Percentiles rank a stretch among this genome's conserved stretches.
Conservation (phyloP, 1,284 basidiomycete genomes). For the Ganoderma resinaceum region DNA sequence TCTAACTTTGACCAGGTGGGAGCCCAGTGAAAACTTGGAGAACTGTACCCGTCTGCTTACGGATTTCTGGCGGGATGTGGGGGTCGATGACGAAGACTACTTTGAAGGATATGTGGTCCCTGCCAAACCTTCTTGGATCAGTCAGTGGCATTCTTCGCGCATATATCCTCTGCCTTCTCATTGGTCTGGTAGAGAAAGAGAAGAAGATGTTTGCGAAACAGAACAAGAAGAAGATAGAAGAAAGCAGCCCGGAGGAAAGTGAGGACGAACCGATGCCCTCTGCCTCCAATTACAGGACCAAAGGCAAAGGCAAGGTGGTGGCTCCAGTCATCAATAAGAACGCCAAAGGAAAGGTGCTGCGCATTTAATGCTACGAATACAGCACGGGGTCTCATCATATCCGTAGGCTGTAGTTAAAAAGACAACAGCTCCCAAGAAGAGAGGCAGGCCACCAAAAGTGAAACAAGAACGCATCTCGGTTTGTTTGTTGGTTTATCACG, state of each 20-base stretch:
- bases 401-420: constrained; percentile 7
- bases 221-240: constrained; percentile 19
- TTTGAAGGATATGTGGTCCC: constrained; percentile 46
- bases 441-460: constrained; percentile 8
- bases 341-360: constrained; percentile 19
- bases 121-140: constrained; percentile 44
- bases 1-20: constrained; percentile 57
- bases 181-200: constrained; percentile 46
- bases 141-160: constrained; percentile 20
- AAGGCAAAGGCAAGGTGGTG: constrained; percentile 8
- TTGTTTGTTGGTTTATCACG: background rate
- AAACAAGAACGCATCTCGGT: constrained; percentile 8
- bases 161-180: background rate
- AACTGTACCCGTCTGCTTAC: constrained; percentile 59
- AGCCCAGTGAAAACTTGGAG: constrained; percentile 61
- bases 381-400: background rate
- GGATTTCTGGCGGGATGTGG: constrained; percentile 72
- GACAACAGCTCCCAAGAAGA: constrained; percentile 12
- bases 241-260: constrained; percentile 28
- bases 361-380: background rate
- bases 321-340: constrained; percentile 11
- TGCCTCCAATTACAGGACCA: background rate
- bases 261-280: constrained; percentile 29
- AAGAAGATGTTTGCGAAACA: constrained; percentile 29
- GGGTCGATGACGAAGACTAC: constrained; percentile 62